Evolutionary conservation across 768 basidiomycete species (phyloP).

Genomic region (Lactifluus echinatus): DNA sequence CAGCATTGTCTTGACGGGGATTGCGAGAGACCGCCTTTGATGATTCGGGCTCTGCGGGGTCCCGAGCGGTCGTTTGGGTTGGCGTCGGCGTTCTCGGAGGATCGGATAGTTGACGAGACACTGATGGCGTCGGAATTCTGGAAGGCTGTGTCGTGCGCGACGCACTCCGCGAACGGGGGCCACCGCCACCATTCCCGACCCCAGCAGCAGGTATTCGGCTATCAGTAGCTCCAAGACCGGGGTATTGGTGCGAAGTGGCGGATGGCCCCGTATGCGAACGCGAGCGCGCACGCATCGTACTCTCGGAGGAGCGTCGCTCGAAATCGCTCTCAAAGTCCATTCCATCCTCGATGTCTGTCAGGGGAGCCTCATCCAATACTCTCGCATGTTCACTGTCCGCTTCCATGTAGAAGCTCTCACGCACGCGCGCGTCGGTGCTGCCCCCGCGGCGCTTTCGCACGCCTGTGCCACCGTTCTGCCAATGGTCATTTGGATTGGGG

Average conservation of each 20-base stretch:
- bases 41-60: constrained; percentile 30
- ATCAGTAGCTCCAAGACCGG: constrained; percentile 10
- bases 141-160: constrained; percentile 16
- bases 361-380: constrained; percentile 68
- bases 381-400: constrained; percentile 42
- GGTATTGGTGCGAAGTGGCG: constrained; percentile 1
- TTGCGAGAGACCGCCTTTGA: constrained; percentile 17
- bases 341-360: constrained; percentile 63
- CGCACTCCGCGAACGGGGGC: constrained; percentile 12
- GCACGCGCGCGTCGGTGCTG: constrained; percentile 44
- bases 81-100: constrained; percentile 38
- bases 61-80: constrained; percentile 26
- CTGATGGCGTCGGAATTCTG: constrained; percentile 18
- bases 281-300: not conserved
- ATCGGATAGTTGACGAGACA: constrained; percentile 37
- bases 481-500: constrained; percentile 24
- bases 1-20: constrained; percentile 13
- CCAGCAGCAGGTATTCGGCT: constrained; percentile 1
- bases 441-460: constrained; percentile 40
- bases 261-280: not conserved
- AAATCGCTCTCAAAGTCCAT: constrained; percentile 24
- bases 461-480: constrained; percentile 19
- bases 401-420: constrained; percentile 63
- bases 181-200: not conserved
- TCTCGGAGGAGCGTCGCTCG: constrained; percentile 4